Evolutionary conservation across 2,329 filamentous ascomycete species (phyloP).

Genomic region (Aspergillus sp.): DNA sequence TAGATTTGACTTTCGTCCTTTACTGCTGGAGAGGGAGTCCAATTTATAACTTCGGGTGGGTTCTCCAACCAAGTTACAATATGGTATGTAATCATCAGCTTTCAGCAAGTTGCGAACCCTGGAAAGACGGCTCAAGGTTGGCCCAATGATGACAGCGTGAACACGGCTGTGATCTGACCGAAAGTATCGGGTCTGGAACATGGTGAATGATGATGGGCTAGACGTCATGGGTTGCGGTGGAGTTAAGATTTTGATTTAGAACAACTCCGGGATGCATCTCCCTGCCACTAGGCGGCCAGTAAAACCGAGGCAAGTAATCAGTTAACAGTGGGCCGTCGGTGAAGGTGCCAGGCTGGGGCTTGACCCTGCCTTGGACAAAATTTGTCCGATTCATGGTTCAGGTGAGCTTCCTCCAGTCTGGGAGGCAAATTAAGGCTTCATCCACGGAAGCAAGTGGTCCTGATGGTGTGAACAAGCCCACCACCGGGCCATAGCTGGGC

Average conservation of each 20-base stretch:
- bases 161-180: slow-evolving; percentile 16
- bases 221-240: slow-evolving; percentile 24
- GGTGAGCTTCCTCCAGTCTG: slow-evolving; percentile 10
- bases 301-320: slow-evolving; percentile 12
- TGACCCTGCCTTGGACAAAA: slow-evolving; percentile 13
- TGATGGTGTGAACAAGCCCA: background rate
- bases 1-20: background rate
- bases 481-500: background rate
- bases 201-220: slow-evolving; percentile 4
- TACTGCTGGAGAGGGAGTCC: background rate
- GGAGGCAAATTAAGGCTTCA: slow-evolving; percentile 11
- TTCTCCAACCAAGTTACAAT: slow-evolving; percentile 1
- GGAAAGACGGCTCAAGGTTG: slow-evolving; percentile 11
- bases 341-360: background rate
- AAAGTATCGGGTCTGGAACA: slow-evolving; percentile 17
- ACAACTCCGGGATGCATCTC: slow-evolving; percentile 7
- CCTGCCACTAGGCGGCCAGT: slow-evolving; percentile 17
- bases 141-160: slow-evolving; percentile 14
- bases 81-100: slow-evolving; percentile 10
- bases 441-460: slow-evolving; percentile 11
- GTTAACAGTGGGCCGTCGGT: slow-evolving; percentile 13
- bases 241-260: slow-evolving; percentile 6
- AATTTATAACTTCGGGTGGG: slow-evolving; percentile 25
- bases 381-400: slow-evolving; percentile 12
- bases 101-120: slow-evolving; percentile 15